Evolutionary conservation across 345 rosid genomes (phyloP), one percentile per base, ranked within the genome.

Genomic region (Ceriops zippeliana): DNA sequence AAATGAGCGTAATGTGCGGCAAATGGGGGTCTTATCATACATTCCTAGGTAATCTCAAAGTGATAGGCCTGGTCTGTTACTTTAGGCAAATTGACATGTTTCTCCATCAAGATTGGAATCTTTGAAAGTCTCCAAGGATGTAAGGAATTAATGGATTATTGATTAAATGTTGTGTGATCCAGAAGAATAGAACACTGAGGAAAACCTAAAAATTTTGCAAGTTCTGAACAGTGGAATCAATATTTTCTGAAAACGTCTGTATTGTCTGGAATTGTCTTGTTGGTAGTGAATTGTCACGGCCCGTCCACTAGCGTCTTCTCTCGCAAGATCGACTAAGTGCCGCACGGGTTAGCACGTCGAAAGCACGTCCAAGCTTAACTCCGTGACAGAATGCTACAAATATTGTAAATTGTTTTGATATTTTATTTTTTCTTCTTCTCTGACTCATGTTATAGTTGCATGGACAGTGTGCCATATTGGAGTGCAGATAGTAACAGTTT

Each of bases 11-110:
- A 91, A 90, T 71, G 83, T 89, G 71, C 80, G 92, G 66, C 99
- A 91, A 72, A 85, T 84, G 73, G 99, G 99, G 10, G 93, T 91
- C 80, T 81, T 95, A 68, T 84, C 98, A 32, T 95, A 90, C 84
- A 95, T 95, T 69, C 93, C 96, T 58, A 90, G 97, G 98, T 92
- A 85, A 70, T 69, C 11, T 64, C 57, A 53, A 35, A 78, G 47
- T 28, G 27, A 54, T n/a, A 17, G 19, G 37, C 19, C 9, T 34
- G 37, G 37, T 34, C 9, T 34, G 37, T 34, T 34, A 7, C 9
- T 34, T 34, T 34, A 34, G 37, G 51, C 6, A 20, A 27, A 51
- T 22, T 51, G 7, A 5, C 9, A 38, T 53, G 27, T 62, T 27
- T 51, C 22, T 17, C 66, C 42, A n/a, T 32, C 27, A 19, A 26